phyloP scores from a whole-genome alignment of 345 rosid genomes.

The Iberis pinnata region DNA sequence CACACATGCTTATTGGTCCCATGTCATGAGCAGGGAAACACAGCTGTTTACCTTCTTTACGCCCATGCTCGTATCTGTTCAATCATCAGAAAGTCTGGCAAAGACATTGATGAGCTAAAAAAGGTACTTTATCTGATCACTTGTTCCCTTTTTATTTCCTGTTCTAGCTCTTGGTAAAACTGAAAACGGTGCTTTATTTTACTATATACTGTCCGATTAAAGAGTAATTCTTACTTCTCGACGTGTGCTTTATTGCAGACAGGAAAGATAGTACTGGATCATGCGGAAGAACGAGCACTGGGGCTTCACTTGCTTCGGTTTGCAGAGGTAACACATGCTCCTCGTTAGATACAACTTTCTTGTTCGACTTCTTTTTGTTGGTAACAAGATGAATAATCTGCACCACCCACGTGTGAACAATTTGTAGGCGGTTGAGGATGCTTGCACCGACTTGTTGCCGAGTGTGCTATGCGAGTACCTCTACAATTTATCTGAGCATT shows the following conservation, averaged over 20 bases:
- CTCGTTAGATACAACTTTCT: neutral
- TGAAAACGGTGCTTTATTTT: too few species aligned
- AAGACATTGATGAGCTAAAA: slow-evolving; percentile 60
- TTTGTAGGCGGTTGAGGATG: slow-evolving; percentile 66
- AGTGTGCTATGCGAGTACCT: slow-evolving; percentile 70
- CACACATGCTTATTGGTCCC: neutral
- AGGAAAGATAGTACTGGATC: slow-evolving; percentile 42
- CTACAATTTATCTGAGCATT: slow-evolving; percentile 56
- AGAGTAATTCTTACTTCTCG: neutral
- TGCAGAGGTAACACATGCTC: slow-evolving; percentile 45
- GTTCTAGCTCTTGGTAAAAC: slow-evolving; percentile 9
- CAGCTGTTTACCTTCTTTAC: slow-evolving; percentile 78
- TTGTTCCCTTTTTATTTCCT: neutral
- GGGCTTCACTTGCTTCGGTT: slow-evolving; percentile 69
- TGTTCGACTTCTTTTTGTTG: neutral
- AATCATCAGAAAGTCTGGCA: slow-evolving; percentile 75
- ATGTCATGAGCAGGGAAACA: slow-evolving; percentile 56
- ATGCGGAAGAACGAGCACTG: slow-evolving; percentile 52
- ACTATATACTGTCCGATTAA: neutral
- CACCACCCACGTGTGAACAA: neutral
- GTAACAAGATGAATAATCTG: neutral
- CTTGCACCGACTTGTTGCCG: slow-evolving; percentile 56
- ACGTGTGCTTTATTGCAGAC: slow-evolving; percentile 33
- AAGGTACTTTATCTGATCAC: slow-evolving; percentile 35
- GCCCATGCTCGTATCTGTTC: slow-evolving; percentile 90